Evolutionary conservation across 768 basidiomycete genomes (phyloP), one percentile per base, ranked within the genome.

Genomic region (Lentinula edodes): DNA sequence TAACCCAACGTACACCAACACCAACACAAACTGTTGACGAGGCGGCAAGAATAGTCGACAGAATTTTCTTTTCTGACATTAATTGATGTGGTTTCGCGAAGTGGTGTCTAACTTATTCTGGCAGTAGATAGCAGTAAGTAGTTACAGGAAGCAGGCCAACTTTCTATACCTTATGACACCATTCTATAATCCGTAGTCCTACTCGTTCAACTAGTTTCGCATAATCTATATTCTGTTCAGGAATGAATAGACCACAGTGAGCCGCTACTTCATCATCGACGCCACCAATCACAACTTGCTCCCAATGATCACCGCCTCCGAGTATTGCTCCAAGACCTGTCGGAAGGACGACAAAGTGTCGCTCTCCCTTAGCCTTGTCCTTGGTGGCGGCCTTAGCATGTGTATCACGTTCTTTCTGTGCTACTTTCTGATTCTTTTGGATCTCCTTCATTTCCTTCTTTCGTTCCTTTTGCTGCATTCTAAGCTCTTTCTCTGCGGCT

Each of bases 281-380:
- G 28, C 61, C 59, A 6, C 15, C 61, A 20, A 61, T 61, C 52
- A 52, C 42, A 20, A 61, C 61, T n/a, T 46, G 39, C 34, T 61
- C 61, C 61, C 61, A 61, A 41, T 56, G 36, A 20, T 61, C 61
- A 34, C 61, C 35, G 35, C 61, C 53, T 23, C 61, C 79, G 7
- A 80, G 70, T 8, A 71, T 64, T 45, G 72, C 66, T 2, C 77
- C 77, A 46, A 81, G 63, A 5, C 79, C 79, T 9, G 72, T 79
- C 0, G 84, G 84, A 23, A 82, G 73, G 9, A 83, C 77, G 60
- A 84, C 76, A 62, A 85, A 85, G 66, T 84, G 83, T 15, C 75
- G 75, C 12, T 71, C 72, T 41, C 62, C 54, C 57, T 73, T 74
- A 20, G 66, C 62, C 62, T 68, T 71, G 43, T 56, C 57, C 52